Base-by-base conservation (phyloP, 2,329 filamentous ascomycete genomes). In the Myrmaecium sp. region DNA sequence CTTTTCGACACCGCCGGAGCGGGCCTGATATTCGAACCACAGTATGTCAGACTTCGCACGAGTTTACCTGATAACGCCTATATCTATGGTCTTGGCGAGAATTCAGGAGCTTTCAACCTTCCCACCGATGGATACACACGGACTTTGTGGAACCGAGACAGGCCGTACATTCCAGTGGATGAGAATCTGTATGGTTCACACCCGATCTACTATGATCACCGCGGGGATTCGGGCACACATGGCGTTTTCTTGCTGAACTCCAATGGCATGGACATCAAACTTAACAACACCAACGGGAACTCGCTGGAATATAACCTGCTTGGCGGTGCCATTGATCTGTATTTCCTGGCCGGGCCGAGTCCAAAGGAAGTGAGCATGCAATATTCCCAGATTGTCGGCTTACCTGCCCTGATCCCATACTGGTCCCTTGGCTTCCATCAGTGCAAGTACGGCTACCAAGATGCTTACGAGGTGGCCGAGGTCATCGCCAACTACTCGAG, bases 301-400 rank as follows among this genome's bases (percentile, higher is more conserved):
- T 81, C 74, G 31, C 62, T 89, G 4, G 76, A 84, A 49, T 89
- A 84, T 54, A 81, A 84, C 46, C 69, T 69, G 1, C 60, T 86
- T 1, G 79, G 80, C 5, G 80, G 81, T 6, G 64, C 84, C 12
- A 44, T 89, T 2, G 81, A 86, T 46, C 43, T 66, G 15, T 65
- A 64, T 45, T 64, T 65, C 42, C 33, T 66, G 30, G 51, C 59
- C 17, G 62, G 62, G 3, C 54, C 54, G 3, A 38, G 49, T 10
- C 61, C 62, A 4, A 46, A 49, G 6, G 49, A 58, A 6, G 62
- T 60, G 4, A 54, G 58, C 5, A 47, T 51, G 36, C 60, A 64
- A 35, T 65, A 64, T 31, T 52, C 58, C 2, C 56, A 60, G n/a
- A 43, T 63, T 10, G 57, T 57, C 20, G 61, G 61, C 4, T 49